Evolutionary conservation across 352 stramenopile species (phyloP).

Genomic region (Phytopythium delawarense): DNA sequence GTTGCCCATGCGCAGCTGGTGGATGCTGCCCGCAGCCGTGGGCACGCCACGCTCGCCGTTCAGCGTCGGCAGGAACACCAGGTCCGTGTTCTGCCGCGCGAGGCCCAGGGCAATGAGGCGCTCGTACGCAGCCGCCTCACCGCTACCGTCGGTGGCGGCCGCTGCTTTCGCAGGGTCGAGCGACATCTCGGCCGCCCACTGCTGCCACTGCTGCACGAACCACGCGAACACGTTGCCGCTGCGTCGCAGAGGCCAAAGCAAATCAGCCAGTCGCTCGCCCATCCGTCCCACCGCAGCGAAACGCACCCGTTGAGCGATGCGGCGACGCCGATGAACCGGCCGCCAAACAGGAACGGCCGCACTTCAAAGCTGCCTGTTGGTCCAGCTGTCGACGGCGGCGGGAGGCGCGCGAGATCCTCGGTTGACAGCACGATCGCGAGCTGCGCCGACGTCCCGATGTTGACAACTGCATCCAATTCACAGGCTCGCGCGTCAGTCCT

Average conservation of each 20-base stretch:
- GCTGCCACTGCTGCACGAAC: constrained; percentile 52
- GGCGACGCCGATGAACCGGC: constrained; percentile 61
- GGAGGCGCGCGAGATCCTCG: constrained; percentile 23
- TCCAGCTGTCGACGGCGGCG: constrained; percentile 1
- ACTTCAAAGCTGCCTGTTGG: constrained; percentile 58
- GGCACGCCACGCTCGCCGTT: constrained; percentile 57
- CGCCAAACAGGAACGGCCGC: constrained; percentile 55
- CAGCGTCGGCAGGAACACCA: constrained; percentile 62
- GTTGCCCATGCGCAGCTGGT: constrained; percentile 53
- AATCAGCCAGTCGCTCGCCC: not conserved
- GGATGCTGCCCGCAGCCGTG: constrained; percentile 31
- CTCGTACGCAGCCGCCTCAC: constrained; percentile 34
- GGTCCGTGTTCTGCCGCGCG: constrained; percentile 37
- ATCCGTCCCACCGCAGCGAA: not conserved
- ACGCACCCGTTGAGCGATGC: constrained; percentile 68
- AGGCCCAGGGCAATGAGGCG: constrained; percentile 53
- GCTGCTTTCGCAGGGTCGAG: constrained; percentile 11
- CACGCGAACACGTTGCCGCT: constrained; percentile 73
- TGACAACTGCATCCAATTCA: constrained; percentile 47
- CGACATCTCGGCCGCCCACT: constrained; percentile 51
- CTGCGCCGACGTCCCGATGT: constrained; percentile 80
- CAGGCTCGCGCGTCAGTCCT: not conserved
- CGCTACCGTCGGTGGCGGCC: not conserved
- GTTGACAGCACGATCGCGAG: constrained; percentile 58
- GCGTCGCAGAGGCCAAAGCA: not conserved